Base-by-base conservation (phyloP, 1,284 basidiomycete species). In the Trametes versicolor region DNA sequence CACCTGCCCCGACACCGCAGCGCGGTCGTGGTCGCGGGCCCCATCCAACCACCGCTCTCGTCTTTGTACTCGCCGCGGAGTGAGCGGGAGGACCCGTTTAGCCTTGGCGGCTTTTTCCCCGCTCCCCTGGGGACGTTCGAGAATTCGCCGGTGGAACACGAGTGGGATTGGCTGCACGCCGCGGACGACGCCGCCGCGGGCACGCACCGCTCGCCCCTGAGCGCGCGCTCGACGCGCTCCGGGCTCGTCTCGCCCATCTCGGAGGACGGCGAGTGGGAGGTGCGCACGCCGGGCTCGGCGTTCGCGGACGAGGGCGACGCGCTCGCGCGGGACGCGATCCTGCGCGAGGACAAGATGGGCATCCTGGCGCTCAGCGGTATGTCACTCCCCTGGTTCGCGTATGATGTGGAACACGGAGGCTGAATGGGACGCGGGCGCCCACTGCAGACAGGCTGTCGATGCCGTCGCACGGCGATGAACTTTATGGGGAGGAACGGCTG, bases 41-140 rank as follows among this genome's bases (percentile, higher is more conserved):
- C 47, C 32, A 36, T 21, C 37, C 25, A 49, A 29, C 55, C 37
- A 13, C 23, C 54, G 47, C 36, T 56, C 53, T 53, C 57, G 32
- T 56, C 63, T 19, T 53, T 63, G 34, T 68, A 70, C 68, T 58
- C 68, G 53, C 64, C 64, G 55, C 60, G 66, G 65, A 59, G 69
- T 61, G 62, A 72, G 58, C 57, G 67, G 45, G 80, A 81, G 60
- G 84, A 86, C 68, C 81, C 85, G 8, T 86, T 86, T 76, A 83
- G 74, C 71, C 76, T 87, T 60, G 74, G 74, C 23, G 81, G 80
- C 15, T 86, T 87, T 76, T 86, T 86, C 74, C 84, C 85, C 6
- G 71, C 78, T 27, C 71, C 76, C 36, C 68, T 76, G 36, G 63
- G 72, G 34, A 69, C 72, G 25, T 65, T 67, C 52, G 70, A 61